Base-by-base conservation (phyloP, 2,329 filamentous ascomycete genomes). In the Diaporthe vaccinii region DNA sequence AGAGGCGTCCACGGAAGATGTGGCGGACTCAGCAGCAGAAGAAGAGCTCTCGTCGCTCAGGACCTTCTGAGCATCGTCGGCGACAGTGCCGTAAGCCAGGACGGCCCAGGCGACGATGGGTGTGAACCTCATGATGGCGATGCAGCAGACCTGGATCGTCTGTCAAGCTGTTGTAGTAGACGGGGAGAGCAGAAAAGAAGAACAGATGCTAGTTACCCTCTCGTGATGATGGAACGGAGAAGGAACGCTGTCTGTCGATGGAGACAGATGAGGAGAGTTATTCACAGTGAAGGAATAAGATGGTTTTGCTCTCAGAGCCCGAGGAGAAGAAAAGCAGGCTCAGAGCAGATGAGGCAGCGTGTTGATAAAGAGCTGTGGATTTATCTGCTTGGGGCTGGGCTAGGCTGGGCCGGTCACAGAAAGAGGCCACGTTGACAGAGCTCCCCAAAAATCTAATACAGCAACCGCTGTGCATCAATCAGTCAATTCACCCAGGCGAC, bases 111-210 rank as follows among this genome's bases (percentile, higher is more conserved):
- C 93, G 82, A 93, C 90, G 79, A 93, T 91, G 84, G 93, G 89
- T 87, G 94, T 93, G 86, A 98, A 92, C 91, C 93, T 95, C 95
- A 98, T 97, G 83, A 82, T 92, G 89, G 78, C 71, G 53, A 57
- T 22, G 69, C 69, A 72, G n/a, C 70, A 31, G 41, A 34, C 72
- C 49, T 57, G 61, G 59, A 34, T 14, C 4, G 62, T 2, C 4
- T 61, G 67, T 62, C 34, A 55, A 57, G 71, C 72, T 74, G 69
- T 61, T 71, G 72, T 72, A 59, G 71, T 72, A 59, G 46, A 10
- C 28, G 31, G 15, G 31, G 62, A 72, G 55, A 68, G 62, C 67
- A 28, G 39, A 49, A 25, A 73, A 62, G 59, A 78, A 61, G 72
- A 57, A 73, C 62, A 39, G 31, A 36, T 25, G 28, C 59, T 46